Conservation (phyloP, 768 basidiomycete species). For the Naganishia kalamii region DNA sequence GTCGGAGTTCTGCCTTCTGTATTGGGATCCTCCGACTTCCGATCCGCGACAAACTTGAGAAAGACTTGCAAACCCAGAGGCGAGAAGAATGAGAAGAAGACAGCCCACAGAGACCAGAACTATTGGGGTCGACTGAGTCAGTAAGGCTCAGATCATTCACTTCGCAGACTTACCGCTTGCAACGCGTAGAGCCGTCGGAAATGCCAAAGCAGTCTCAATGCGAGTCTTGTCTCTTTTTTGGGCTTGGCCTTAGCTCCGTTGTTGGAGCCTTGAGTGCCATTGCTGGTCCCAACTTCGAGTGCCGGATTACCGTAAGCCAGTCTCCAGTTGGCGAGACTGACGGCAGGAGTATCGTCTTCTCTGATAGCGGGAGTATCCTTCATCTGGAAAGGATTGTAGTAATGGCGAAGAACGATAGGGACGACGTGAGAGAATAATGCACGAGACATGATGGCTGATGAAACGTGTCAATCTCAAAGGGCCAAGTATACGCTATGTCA, state of each 20-base stretch:
- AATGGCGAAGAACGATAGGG: conserved; percentile 40
- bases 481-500: neutral
- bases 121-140: neutral
- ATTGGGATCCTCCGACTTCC: conserved; percentile 26
- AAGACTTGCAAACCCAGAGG: conserved; percentile 47
- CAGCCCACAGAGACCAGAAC: conserved; percentile 35
- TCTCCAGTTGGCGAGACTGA: conserved; percentile 35
- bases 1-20: conserved; percentile 33
- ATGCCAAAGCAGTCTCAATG: conserved; percentile 32
- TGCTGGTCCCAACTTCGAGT: neutral
- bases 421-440: conserved; percentile 39
- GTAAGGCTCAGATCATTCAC: neutral
- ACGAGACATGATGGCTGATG: conserved; percentile 35
- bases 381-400: conserved; percentile 31
- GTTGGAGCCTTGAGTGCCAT: conserved; percentile 16
- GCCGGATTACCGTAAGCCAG: conserved; percentile 26
- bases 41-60: conserved; percentile 43
- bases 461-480: neutral
- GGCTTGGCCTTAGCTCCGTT: conserved; percentile 27
- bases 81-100: conserved; percentile 45
- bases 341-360: conserved; percentile 40
- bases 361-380: conserved; percentile 40
- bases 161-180: conserved; percentile 31
- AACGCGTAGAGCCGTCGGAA: conserved; percentile 30
- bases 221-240: conserved; percentile 29